phyloP scores from a whole-genome alignment of 441 rosid genomes.

The Mallotus repandus region DNA sequence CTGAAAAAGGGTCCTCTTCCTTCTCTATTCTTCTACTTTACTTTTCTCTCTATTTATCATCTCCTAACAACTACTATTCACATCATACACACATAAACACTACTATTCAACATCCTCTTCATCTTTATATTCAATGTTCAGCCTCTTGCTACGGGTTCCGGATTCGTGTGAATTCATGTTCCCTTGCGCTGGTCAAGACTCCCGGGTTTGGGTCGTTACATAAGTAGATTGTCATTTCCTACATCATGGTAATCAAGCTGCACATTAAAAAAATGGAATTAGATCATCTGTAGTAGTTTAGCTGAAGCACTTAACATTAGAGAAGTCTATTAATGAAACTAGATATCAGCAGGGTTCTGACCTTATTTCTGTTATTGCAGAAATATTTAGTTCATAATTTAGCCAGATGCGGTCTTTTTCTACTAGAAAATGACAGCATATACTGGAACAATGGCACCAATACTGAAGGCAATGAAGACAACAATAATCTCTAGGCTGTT shows the following conservation, averaged over 20 bases:
- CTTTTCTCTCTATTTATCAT: no score
- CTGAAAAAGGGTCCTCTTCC: no score
- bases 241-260: neutral
- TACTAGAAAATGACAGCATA: slow-evolving; percentile 93
- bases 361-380: slow-evolving; percentile 42
- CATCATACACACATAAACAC: no score
- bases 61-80: no score
- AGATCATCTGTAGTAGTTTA: neutral
- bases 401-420: slow-evolving; percentile 79
- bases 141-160: no score
- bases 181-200: no score
- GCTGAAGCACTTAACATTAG: neutral
- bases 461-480: slow-evolving; percentile 82
- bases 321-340: neutral
- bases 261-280: neutral
- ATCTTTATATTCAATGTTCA: no score
- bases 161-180: no score
- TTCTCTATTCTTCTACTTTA: no score
- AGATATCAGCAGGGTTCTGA: neutral
- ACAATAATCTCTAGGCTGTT: slow-evolving; percentile 25
- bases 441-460: slow-evolving; percentile 71
- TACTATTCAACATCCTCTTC: no score
- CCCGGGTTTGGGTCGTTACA: no score
- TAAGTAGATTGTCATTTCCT: neutral
- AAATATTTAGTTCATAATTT: slow-evolving; percentile 15